Evolutionary conservation across 768 basidiomycete species (phyloP).

Genomic region (Boletus rex-veris): DNA sequence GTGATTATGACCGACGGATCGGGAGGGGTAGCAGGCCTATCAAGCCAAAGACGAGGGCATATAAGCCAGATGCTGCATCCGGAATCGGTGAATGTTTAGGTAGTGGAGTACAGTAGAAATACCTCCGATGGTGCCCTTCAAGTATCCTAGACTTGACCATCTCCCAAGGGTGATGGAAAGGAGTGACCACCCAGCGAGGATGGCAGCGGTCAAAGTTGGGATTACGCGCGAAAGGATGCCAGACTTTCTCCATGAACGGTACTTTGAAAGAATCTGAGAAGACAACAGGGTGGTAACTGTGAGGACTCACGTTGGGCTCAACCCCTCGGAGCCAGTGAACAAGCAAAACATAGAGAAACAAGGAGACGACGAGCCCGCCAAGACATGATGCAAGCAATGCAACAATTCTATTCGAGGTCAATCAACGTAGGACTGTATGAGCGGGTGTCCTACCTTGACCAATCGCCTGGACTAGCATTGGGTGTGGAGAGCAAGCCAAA

Average conservation of each 20-base stretch:
- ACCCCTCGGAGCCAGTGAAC: slow-evolving; percentile 65
- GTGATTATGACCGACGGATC: slow-evolving; percentile 41
- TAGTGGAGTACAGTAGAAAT: slow-evolving; percentile 4
- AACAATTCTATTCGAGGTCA: slow-evolving; percentile 40
- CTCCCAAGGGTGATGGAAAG: slow-evolving; percentile 61
- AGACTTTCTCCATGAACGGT: slow-evolving; percentile 70
- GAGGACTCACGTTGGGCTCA: slow-evolving; percentile 60
- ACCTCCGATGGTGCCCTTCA: slow-evolving; percentile 65
- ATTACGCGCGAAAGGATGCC: slow-evolving; percentile 65
- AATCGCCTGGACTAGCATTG: slow-evolving; percentile 38
- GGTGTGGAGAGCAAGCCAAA: slow-evolving; percentile 34
- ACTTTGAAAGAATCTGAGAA: slow-evolving; percentile 40
- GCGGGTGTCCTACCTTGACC: slow-evolving; percentile 45
- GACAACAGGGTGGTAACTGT: not conserved
- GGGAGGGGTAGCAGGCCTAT: slow-evolving; percentile 71
- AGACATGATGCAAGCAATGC: slow-evolving; percentile 53
- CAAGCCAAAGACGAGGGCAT: slow-evolving; percentile 68
- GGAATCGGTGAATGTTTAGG: not conserved
- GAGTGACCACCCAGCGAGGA: slow-evolving; percentile 65
- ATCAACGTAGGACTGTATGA: not conserved
- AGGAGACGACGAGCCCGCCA: slow-evolving; percentile 54
- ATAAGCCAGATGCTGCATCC: slow-evolving; percentile 59
- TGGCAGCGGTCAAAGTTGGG: slow-evolving; percentile 65
- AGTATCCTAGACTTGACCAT: slow-evolving; percentile 63
- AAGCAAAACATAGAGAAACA: slow-evolving; percentile 73